Evolutionary conservation across 768 basidiomycete species (phyloP), one percentile per base, ranked within the genome.

Genomic region (Sarcodon aspratus): DNA sequence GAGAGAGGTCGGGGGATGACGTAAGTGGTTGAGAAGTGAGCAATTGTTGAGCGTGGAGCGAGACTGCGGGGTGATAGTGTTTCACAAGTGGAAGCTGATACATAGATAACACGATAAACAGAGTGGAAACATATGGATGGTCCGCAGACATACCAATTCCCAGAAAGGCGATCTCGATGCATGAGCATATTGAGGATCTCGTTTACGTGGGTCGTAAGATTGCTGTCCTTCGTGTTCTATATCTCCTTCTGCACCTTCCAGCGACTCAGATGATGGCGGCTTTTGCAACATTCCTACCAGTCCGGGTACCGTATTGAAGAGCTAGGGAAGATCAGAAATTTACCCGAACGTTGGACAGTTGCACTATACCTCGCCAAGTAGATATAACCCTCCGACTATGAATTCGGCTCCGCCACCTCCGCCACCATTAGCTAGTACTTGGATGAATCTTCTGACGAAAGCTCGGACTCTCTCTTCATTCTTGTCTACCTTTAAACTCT

Each of bases 21-120:
- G 90, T 89, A 9, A 97, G 68, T 0, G 85, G 82, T 44, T 82
- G 72, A 7, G 74, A 76, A 1, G 69, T 59, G 45, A 97, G 75
- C 9, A 99, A 76, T 60, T 96, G 89, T 7, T 75, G 76, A 0
- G 92, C 85, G 56, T 93, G 90, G 1, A 95, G 78, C 0, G 88
- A 78, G 36, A 98, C 71, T 0, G 94, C 79, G 0, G 95, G 96
- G 61, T 99, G 96, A 63, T 83, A 92, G 63, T 98, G 95, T 52
- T 77, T 64, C 1, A 90, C 62, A 32, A 98, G 76, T 0, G 90
- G 89, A 1, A 76, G 48, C 58, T 78, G 87, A 92, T 55, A 17
- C 12, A 38, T n/a, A 35, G 37, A 32, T 9, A 15, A 38, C 21
- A 48, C 33, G 36, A 15, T 15, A 10, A 1, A 37, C 18, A 40